phyloP scores from a whole-genome alignment of 495 filamentous ascomycete genomes.

The Letharia columbiana region DNA sequence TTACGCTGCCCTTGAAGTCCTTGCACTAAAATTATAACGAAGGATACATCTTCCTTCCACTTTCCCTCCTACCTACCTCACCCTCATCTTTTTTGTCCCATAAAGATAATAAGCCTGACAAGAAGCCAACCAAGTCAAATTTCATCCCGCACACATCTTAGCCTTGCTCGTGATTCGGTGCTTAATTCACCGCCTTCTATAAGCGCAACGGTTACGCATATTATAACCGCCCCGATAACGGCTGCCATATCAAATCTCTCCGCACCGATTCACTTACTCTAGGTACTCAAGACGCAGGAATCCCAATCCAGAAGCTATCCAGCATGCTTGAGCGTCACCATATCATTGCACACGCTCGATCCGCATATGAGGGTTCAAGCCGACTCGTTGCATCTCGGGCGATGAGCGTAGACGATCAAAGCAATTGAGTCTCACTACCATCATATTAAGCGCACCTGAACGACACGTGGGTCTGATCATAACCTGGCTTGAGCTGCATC shows the following conservation, averaged over 20 bases:
- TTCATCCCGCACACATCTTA: neutral
- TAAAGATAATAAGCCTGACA: neutral
- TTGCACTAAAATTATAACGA: neutral
- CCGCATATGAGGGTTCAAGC: neutral
- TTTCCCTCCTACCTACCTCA: neutral
- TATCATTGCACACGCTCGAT: neutral
- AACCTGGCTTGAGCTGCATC: neutral
- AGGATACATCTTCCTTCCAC: neutral
- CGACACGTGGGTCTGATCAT: neutral
- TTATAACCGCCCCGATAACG: neutral
- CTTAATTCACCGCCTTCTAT: neutral
- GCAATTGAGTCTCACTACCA: constrained; percentile 2
- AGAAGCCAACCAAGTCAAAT: neutral
- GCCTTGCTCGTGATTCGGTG: neutral
- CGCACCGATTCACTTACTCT: neutral
- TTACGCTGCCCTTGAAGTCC: neutral
- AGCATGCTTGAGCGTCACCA: neutral
- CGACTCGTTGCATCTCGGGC: neutral
- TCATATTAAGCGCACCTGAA: neutral
- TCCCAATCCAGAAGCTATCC: neutral
- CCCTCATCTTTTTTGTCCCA: too few relatives aligned
- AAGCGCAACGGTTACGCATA: constrained; percentile 1
- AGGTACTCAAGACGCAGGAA: neutral
- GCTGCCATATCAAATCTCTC: neutral
- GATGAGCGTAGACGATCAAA: constrained; percentile 4